phyloP scores from a whole-genome alignment of 306 rosid species.

The Acmispon strigosus region DNA sequence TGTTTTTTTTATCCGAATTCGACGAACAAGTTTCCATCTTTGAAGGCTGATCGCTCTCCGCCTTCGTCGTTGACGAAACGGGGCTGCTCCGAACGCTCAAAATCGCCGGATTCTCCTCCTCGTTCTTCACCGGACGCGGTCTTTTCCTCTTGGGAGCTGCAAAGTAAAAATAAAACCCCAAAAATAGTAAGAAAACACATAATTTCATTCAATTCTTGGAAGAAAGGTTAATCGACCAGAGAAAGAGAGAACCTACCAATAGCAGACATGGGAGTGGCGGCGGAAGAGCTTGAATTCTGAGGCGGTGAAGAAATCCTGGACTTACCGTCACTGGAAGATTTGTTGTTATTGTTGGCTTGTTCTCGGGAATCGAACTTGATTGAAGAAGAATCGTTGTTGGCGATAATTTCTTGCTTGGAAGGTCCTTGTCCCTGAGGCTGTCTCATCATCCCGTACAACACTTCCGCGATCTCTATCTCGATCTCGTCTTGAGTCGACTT shows the following conservation, averaged over 20 bases:
- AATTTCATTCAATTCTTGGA: neutral
- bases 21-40: conserved; percentile 40
- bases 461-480: conserved; percentile 97
- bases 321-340: conserved; percentile 52
- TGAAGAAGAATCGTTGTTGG: conserved; percentile 29
- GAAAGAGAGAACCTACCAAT: conserved; percentile 52
- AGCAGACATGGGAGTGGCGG: conserved; percentile 42
- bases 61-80: conserved; percentile 37
- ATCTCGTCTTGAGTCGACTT: conserved; percentile 82
- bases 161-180: neutral
- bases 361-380: conserved; percentile 46
- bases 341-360: conserved; percentile 22
- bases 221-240: neutral
- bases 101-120: conserved; percentile 45
- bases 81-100: conserved; percentile 45
- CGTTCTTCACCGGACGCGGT: conserved; percentile 70
- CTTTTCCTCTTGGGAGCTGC: conserved; percentile 91
- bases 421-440: conserved; percentile 74
- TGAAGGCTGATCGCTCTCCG: conserved; percentile 43
- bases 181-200: neutral
- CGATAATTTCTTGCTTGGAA: conserved; percentile 51
- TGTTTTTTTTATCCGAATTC: conserved; percentile 38
- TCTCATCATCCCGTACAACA: conserved; percentile 80
- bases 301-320: conserved; percentile 76
- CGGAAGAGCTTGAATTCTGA: conserved; percentile 52